A percentile compares a stretch with the other conserved stretches of the same genome.
Evolutionary conservation across 352 stramenopile genomes (phyloP).

Genomic region (Pseudoperonospora humuli): DNA sequence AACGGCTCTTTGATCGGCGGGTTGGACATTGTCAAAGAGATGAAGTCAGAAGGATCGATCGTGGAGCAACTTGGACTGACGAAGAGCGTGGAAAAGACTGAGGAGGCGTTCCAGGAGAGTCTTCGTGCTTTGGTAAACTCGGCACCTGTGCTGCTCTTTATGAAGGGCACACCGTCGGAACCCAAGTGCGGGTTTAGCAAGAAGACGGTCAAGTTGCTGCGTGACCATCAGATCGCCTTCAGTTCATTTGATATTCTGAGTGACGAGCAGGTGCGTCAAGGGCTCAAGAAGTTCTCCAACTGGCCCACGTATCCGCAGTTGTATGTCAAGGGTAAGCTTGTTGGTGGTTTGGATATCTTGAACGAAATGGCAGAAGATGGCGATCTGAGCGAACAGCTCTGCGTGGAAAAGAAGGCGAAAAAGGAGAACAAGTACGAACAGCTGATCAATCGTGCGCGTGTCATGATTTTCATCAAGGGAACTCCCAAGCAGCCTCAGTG

Average conservation of each 20-base stretch:
- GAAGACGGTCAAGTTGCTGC: slow-evolving; percentile 88
- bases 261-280: slow-evolving; percentile 92
- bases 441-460: slow-evolving; percentile 83
- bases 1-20: slow-evolving; percentile 94
- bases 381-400: slow-evolving; percentile 86
- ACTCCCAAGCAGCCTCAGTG: slow-evolving; percentile 89
- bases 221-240: slow-evolving; percentile 87
- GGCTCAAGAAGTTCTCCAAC: slow-evolving; percentile 93
- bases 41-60: slow-evolving; percentile 82
- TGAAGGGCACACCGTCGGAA: slow-evolving; percentile 89
- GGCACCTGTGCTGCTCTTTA: slow-evolving; percentile 92
- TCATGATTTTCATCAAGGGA: slow-evolving; percentile 99
- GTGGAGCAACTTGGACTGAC: slow-evolving; percentile 67
- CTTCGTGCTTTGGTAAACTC: slow-evolving; percentile 79
- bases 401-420: slow-evolving; percentile 83
- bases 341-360: slow-evolving; percentile 93
- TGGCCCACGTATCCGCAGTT: slow-evolving; percentile 97
- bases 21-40: slow-evolving; percentile 96
- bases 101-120: slow-evolving; percentile 79
- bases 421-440: slow-evolving; percentile 83
- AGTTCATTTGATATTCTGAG: slow-evolving; percentile 93
- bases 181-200: slow-evolving; percentile 93
- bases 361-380: slow-evolving; percentile 90
- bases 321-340: slow-evolving; percentile 91
- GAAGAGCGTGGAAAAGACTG: slow-evolving; percentile 67